Base-by-base conservation (phyloP, 345 rosid species). In the Gossypium raimondii region DNA sequence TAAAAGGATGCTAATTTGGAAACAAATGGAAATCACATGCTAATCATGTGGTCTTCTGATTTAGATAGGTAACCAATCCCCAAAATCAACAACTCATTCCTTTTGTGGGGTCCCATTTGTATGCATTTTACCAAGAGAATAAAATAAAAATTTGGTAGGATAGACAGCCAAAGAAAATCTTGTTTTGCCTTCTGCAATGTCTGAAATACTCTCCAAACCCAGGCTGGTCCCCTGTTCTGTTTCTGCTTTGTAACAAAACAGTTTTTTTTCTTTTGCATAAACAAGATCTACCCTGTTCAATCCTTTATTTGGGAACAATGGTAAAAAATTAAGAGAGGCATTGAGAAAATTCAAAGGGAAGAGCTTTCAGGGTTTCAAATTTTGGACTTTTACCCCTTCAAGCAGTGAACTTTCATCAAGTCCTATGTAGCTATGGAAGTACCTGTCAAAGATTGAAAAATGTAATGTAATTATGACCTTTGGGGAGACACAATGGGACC, bases 401-500 rank as follows among this genome's bases (percentile, higher is more conserved):
- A 24, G 51, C 41, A 22, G 56, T 12, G 55, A 47, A 67, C 41
- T 47, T 47, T 7, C 71, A 47, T 47, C 55, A 12, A 67, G 18
- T 22, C 71, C 41, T 17, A 22, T 67, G 55, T 7, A 67, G 71
- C 71, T 47, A 13, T 47, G 18, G 18, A 47, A 47, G 71, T 67
- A 47, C 20, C 56, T 47, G 41, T 8, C 56, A 67, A 67, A 67
- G 71, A 67, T 67, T 22, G 71, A 22, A 67, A 47, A 67, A 7
- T 47, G 20, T 22, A 13, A 53, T 50, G 17, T 16, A 50, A 50
- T 68, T 50, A 9, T 27, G 58, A 25, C 56, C 44, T 24, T 7
- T 25, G 57, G 44, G 22, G 41, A 16, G 4, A 7, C 20, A 48
- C 20, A 48, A 3, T 24, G 22, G 57, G 58, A 18, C 72, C 72